A percentile compares a stretch with the other conserved stretches of the same genome.
phyloP scores from a whole-genome alignment of 768 basidiomycete genomes.

The Lactarius deliciosus region DNA sequence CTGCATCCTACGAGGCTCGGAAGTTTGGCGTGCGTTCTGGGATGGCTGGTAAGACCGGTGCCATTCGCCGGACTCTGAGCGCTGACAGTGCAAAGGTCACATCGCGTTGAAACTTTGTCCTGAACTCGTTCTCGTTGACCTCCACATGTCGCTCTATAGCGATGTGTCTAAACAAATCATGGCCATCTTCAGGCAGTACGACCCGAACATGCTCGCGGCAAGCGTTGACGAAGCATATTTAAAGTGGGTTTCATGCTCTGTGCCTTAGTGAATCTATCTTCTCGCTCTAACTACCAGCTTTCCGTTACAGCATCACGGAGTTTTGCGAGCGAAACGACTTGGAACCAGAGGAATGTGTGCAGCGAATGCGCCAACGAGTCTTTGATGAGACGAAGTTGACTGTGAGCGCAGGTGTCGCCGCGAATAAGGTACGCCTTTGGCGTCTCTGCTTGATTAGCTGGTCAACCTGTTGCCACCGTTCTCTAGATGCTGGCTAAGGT shows the following conservation, averaged over 20 bases:
- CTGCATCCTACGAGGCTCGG: slow-evolving; percentile 90
- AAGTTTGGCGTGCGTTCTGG: slow-evolving; percentile 91
- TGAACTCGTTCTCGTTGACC: slow-evolving; percentile 68
- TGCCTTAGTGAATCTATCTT: not conserved
- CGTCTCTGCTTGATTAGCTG: slow-evolving; percentile 22
- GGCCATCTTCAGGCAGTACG: slow-evolving; percentile 63
- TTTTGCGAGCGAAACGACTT: slow-evolving; percentile 73
- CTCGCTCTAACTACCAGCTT: not conserved
- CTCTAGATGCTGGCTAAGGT: slow-evolving; percentile 89
- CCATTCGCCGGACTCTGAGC: not conserved
- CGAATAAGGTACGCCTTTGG: slow-evolving; percentile 70
- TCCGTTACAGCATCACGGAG: slow-evolving; percentile 62
- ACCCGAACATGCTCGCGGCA: slow-evolving; percentile 70
- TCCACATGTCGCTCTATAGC: slow-evolving; percentile 58
- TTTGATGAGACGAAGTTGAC: slow-evolving; percentile 80
- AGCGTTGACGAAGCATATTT: slow-evolving; percentile 91
- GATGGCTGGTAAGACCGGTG: slow-evolving; percentile 70
- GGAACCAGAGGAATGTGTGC: slow-evolving; percentile 70
- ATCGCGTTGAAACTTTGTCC: slow-evolving; percentile 95
- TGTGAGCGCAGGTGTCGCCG: slow-evolving; percentile 92
- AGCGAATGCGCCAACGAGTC: slow-evolving; percentile 72
- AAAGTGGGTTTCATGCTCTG: slow-evolving; percentile 55
- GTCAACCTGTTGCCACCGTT: not conserved
- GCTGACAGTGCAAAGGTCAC: slow-evolving; percentile 53
- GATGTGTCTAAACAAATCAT: slow-evolving; percentile 76